Evolutionary conservation across 1,284 basidiomycete species (phyloP).

Genomic region (Mycena sp.): DNA sequence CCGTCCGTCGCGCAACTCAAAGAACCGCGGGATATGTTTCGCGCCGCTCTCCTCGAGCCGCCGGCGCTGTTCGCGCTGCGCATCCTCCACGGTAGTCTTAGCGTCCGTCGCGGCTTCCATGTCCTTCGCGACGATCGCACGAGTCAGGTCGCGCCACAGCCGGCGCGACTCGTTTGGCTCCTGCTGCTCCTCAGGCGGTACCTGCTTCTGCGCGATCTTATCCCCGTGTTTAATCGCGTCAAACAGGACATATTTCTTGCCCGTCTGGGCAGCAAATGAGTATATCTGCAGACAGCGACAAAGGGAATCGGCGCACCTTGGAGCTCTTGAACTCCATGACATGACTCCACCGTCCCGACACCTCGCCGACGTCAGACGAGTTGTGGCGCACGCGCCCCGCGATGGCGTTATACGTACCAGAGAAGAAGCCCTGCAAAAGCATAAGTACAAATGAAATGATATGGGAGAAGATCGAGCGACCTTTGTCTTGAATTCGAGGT

Average conservation of each 20-base stretch:
- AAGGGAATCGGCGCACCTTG: constrained; percentile 61
- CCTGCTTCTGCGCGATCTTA: constrained; percentile 83
- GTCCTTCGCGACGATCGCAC: constrained; percentile 88
- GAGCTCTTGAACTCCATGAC: constrained; percentile 87
- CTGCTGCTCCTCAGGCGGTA: constrained; percentile 87
- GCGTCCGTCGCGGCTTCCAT: constrained; percentile 95
- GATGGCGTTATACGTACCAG: constrained; percentile 95
- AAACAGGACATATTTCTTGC: constrained; percentile 83
- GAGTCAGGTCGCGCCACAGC: constrained; percentile 88
- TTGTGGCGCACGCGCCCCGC: constrained; percentile 80
- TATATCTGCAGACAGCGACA: not conserved
- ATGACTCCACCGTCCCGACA: constrained; percentile 93
- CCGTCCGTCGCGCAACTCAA: constrained; percentile 78
- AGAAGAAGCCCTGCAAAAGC: constrained; percentile 87
- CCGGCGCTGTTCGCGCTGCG: constrained; percentile 86
- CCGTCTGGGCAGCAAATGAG: constrained; percentile 52
- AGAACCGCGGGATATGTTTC: constrained; percentile 80
- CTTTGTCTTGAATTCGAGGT: constrained; percentile 99
- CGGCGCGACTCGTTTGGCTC: constrained; percentile 92
- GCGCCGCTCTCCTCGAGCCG: constrained; percentile 81
- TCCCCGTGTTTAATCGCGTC: constrained; percentile 82
- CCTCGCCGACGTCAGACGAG: constrained; percentile 82
- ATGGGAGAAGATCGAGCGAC: constrained; percentile 49
- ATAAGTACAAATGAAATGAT: not conserved
- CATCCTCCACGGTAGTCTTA: constrained; percentile 93